Evolutionary conservation across 164 flowering plant species (phyloP), one percentile per base, ranked within the genome.

Genomic region (Sextonia rubra): DNA sequence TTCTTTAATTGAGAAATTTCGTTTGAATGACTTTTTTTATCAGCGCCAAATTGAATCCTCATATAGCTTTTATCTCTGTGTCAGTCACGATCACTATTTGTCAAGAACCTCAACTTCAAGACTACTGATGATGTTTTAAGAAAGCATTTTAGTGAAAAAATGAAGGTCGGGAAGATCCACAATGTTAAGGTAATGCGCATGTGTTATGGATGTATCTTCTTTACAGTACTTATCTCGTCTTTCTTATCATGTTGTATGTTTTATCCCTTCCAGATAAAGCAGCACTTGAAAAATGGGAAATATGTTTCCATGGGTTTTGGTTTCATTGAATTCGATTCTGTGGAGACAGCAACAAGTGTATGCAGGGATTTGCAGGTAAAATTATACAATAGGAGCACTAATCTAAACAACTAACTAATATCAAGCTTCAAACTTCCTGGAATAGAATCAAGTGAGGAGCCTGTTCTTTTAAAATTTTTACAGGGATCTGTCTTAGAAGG

Each of bases 401-500:
- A 18, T n/a, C 22, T 14, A 18, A 25, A 62, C 9, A 58, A 71
- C 4, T n/a, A 64, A 12, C 29, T 29, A n/a, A 37, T 32, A 2
- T 12, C 26, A n/a, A 18, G 29, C 26, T 44, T 60, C 63, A 47
- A 20, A 26, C 64, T 25, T 14, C 44, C 44, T 66, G 29, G n/a
- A 58, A 44, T 66, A 6, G 25, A 47, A 70, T 64, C 30, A 73
- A 20, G 29, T 27, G 12, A 22, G 9, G 61, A 29, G 44, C 65
- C 44, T 55, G 69, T 26, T 15, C 66, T 24, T 71, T 58, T 73
- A n/a, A n/a, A n/a, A n/a, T n/a, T 69, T 12, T 71, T 72, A 49
- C 81, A 96, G 98, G 97, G 97, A 82, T 88, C 97, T 81, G 75
- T 90, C 78, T 79, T 96, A 82, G 98, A 96, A 79, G 93, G 97